Evolutionary conservation across 345 rosid species (phyloP), one percentile per base, ranked within the genome.

Genomic region (Citrus unshiu): DNA sequence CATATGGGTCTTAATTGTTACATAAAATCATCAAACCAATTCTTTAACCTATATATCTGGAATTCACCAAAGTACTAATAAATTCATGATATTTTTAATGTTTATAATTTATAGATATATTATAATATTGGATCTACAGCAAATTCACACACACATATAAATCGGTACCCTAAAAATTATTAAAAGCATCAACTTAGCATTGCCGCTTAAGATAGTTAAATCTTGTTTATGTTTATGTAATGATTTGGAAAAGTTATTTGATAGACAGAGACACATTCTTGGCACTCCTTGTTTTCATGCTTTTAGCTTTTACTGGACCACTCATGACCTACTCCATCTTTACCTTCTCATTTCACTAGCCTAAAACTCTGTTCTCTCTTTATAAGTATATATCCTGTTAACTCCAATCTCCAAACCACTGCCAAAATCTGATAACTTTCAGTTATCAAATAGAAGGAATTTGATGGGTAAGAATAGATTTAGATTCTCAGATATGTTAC

Each of bases 381-480:
- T 62, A 22, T 73, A 39, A 7, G 4, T 34, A 21, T 32, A 22
- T 25, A 22, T 32, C 73, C 30, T 43, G 39, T 16, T 70, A 8
- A 56, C 72, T 74, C 3, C 65, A 54, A 30, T 72, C 24, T 25
- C 54, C 51, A 12, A 12, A 13, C 18, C 67, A n/a, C 27, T 74
- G 54, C 72, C 22, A 71, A 65, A 75, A 34, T 21, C 65, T 51
- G 24, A 1, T n/a, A 32, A 21, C 40, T 67, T 39, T 35, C 57
- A 46, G 70, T 69, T 27, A 68, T 78, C 68, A 77, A 71, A 81
- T 75, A 72, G 76, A 75, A 56, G n/a, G 7, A 34, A 81, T 59
- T 70, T 71, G 79, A 92, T 92, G 93, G 90, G 92, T 7, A 87
- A 87, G 79, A 75, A 88, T 88, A 90, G 85, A 84, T 92, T 92